These are phyloP conservation scores for Penicillium sp. DNA, from an alignment of 2,329 filamentous ascomycete genomes.

Conservation along the genomic window DNA sequence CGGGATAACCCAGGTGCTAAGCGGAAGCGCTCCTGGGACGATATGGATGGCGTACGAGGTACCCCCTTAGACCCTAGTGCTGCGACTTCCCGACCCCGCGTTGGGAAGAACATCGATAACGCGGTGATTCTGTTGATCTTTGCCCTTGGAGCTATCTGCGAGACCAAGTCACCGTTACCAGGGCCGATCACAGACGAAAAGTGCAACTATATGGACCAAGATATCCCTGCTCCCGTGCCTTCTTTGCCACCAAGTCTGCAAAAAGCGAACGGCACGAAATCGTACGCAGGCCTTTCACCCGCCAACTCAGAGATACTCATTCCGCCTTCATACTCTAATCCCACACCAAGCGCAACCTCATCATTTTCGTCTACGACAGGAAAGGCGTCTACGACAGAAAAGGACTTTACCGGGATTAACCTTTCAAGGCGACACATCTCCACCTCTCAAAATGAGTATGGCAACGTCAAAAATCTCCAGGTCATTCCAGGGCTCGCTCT, in stretches of 20 bases:
- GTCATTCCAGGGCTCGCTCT: constrained; percentile 87
- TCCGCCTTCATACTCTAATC: constrained; percentile 22
- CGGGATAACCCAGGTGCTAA: constrained; percentile 35
- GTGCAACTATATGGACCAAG: constrained; percentile 29
- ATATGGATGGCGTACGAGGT: constrained; percentile 24
- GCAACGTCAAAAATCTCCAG: constrained; percentile 67
- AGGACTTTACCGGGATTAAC: not conserved
- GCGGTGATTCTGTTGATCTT: constrained; percentile 81
- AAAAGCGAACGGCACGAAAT: not conserved
- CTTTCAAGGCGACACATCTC: not conserved
- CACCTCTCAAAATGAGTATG: constrained; percentile 15
- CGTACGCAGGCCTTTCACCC: constrained; percentile 27
- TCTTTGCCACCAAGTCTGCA: not conserved
- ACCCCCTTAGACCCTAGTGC: constrained; percentile 17
- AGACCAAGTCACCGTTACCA: constrained; percentile 52
- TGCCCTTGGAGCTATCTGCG: constrained; percentile 82
- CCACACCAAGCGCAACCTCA: constrained; percentile 9
- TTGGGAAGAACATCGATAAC: constrained; percentile 68
- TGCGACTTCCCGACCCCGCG: constrained; percentile 17
- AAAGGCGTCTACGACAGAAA: not conserved
- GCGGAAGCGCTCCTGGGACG: constrained; percentile 41
- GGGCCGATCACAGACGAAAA: constrained; percentile 52
- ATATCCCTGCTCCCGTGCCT: constrained; percentile 27
- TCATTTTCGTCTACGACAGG: constrained; percentile 11
- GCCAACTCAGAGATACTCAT: constrained; percentile 25